Conservation (phyloP, 768 basidiomycete genomes). For the Phaeolepiota aurea region DNA sequence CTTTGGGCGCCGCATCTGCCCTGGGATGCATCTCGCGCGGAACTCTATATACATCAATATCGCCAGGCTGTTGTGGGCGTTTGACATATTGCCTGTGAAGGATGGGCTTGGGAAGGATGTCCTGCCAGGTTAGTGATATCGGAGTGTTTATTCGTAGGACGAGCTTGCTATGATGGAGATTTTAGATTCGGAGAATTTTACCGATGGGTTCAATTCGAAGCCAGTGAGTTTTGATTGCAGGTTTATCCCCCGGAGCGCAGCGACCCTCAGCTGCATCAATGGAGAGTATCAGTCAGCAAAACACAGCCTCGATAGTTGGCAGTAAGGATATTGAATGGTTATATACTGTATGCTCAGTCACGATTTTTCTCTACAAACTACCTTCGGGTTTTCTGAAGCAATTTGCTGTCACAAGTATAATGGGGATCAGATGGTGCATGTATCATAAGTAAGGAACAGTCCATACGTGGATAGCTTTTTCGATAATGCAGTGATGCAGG, state of each 20-base stretch:
- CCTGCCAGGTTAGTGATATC: constrained; percentile 5
- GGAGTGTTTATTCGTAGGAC: neutral
- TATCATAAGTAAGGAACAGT: too few relatives aligned
- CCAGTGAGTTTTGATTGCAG: constrained; percentile 23
- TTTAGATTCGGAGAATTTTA: constrained; percentile 19
- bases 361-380: too few relatives aligned
- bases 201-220: constrained; percentile 25
- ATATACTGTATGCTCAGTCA: too few relatives aligned
- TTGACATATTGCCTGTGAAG: constrained; percentile 19
- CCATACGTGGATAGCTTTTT: too few relatives aligned
- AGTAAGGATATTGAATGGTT: constrained; percentile 3
- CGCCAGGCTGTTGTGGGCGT: constrained; percentile 26
- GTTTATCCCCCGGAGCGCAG: constrained; percentile 15
- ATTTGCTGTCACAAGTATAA: too few relatives aligned
- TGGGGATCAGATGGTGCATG: too few relatives aligned
- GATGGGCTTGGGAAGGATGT: constrained; percentile 10
- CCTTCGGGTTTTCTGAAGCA: too few relatives aligned
- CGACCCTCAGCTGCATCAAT: constrained; percentile 13
- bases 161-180: neutral
- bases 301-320: constrained; percentile 11
- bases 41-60: constrained; percentile 25
- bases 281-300: constrained; percentile 14
- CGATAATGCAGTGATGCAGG: too few relatives aligned
- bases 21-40: constrained; percentile 24
- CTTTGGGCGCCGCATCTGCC: constrained; percentile 31